A percentile compares a stretch with the other conserved stretches of the same genome.
These are phyloP conservation scores for Alternaria conjuncta DNA, from an alignment of 2,329 filamentous ascomycete genomes.

Conservation along the genomic window DNA sequence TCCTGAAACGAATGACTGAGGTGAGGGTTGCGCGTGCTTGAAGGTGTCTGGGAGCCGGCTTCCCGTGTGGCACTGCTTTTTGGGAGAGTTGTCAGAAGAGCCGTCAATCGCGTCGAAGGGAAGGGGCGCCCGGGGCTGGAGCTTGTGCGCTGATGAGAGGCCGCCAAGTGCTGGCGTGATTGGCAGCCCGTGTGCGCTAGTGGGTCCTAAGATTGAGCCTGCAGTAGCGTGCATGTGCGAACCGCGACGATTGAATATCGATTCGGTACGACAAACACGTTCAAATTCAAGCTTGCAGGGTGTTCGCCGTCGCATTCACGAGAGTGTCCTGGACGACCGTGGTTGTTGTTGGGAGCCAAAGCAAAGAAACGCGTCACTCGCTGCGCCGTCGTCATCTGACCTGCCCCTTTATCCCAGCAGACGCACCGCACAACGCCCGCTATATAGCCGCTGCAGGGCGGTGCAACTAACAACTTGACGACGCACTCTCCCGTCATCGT, in stretches of 20 bases:
- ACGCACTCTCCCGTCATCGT: conserved; percentile 28
- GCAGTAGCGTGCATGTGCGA: conserved; percentile 2
- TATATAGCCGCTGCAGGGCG: conserved; percentile 11
- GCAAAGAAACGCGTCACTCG: background rate
- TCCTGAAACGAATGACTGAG: conserved; percentile 50
- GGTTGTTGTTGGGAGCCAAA: background rate
- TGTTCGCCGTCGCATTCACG: background rate
- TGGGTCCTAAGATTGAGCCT: background rate
- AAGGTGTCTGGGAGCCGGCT: conserved; percentile 22
- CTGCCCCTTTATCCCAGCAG: conserved; percentile 1
- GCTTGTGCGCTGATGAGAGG: conserved; percentile 13
- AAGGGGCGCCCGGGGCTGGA: conserved; percentile 16
- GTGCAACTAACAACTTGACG: conserved; percentile 1
- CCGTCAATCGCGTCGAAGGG: conserved; percentile 21
- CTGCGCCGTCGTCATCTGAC: background rate
- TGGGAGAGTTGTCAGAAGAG: conserved; percentile 20
- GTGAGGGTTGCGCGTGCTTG: conserved; percentile 35
- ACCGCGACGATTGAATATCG: conserved; percentile 2
- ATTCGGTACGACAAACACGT: conserved; percentile 13
- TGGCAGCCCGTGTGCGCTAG: conserved; percentile 17
- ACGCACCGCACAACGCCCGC: background rate
- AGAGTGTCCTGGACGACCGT: background rate
- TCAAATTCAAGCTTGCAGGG: conserved; percentile 10
- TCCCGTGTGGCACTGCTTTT: conserved; percentile 21
- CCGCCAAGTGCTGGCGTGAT: conserved; percentile 9